Evolutionary conservation across 306 rosid species (phyloP), one percentile per base, ranked within the genome.

Genomic region (Cucumis hystrix): DNA sequence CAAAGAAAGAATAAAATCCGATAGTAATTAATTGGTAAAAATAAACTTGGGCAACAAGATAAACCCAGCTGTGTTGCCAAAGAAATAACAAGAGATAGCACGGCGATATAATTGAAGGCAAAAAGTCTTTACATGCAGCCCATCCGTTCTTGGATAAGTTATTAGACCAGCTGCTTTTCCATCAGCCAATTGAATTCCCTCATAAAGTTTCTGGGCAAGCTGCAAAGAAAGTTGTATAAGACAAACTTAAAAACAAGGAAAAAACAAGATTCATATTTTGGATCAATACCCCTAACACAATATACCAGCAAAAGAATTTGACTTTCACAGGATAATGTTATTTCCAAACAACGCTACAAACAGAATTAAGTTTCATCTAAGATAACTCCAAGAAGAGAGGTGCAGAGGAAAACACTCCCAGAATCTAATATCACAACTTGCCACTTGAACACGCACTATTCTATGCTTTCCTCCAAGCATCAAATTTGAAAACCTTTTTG

Each of bases 191-290:
- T 95, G 97, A 83, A 95, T 86, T 74, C 99, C 98, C 82, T 95
- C 99, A 13, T 95, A 95, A 65, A 95, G 98, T 83, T 92, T 91
- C 82, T 89, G 99, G 16, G 99, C 98, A 84, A 92, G 88, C 99
- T 92, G 97, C 90, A 89, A 47, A 41, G 55, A 85, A 76, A 60
- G 80, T 73, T 71, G 74, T 5, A 79, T 45, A 70, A 78, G 77
- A 33, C 37, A 3, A 33, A 33, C 37, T 20, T 20, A 7, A 25
- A 60, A 8, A 28, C 30, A 28, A 28, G 2, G 30, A 28, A 28
- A 28, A 28, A 28, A 28, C 30, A 28, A 28, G 30, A 28, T 28
- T n/a, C 12, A 28, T 66, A 66, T 11, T 40, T 66, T 40, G 52
- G 6, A 17, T 18, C 52, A 39, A 65, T 8, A 35, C 71, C 14